Base-by-base conservation (phyloP, 352 stramenopile species). In the Pythium phragmiticola region DNA sequence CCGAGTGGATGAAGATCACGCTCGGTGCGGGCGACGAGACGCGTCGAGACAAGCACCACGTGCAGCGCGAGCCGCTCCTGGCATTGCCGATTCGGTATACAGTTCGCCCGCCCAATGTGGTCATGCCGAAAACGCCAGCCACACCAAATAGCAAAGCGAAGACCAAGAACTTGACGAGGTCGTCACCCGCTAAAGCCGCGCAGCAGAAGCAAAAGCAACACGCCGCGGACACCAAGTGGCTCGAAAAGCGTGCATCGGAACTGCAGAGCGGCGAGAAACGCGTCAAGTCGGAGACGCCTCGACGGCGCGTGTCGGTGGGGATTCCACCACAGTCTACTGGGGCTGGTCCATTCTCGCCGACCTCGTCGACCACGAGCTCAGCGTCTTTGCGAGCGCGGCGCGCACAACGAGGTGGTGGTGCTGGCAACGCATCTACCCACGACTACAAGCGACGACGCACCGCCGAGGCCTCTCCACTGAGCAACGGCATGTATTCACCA, bases 1-100 rank as follows among this genome's bases (percentile, higher is more conserved):
- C 83, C 0, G 83, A 92, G 52, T 92, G 83, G 83, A 92, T 88
- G 61, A 90, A 90, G 71, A 92, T 92, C 48, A 78, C 88, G 33
- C 84, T 92, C 37, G 84, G 79, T 47, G 80, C 67, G 33, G 48
- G 33, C 58, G 43, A 74, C 30, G 54, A 73, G 58, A 11, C 69
- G 65, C 53, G 45, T 43, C 51, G 4, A 0, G 26, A 21, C 8
- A 68, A 37, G n/a, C 49, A 65, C 28, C 49, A 49, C 14, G 47
- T 63, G 8, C 53, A 63, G 37, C 57, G 53, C 17, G 53, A 78
- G 21, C 65, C 70, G 57, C 51, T 92, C 50, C 57, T 92, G 49
- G 67, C 69, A 16, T 78, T 79, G 30, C 79, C 83, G 7, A 74
- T 92, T 33, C 79, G 68, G 9, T 83, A 88, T 58, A 92, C 81